Evolutionary conservation across 495 filamentous ascomycete genomes (phyloP).

Genomic region (Delitschia confertaspora): DNA sequence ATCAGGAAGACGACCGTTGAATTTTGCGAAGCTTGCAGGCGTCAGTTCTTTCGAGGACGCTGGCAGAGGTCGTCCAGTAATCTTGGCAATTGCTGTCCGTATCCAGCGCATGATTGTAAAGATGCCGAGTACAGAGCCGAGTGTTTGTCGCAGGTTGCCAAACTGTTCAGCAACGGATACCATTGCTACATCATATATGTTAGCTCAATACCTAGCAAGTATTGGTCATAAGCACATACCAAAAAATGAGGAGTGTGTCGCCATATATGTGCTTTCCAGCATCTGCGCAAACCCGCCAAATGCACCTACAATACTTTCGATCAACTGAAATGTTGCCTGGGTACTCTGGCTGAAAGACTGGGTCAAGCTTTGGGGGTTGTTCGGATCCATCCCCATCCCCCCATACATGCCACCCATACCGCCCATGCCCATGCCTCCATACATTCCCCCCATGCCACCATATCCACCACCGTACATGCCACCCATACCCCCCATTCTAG

Average conservation of each 20-base stretch:
- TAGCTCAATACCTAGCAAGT: constrained; percentile 4
- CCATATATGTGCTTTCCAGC: constrained; percentile 99
- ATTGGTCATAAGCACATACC: no score
- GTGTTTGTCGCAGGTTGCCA: constrained; percentile 81
- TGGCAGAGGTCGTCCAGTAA: constrained; percentile 88
- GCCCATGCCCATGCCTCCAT: constrained; percentile 46
- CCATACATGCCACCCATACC: constrained; percentile 42
- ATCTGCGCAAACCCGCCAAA: constrained; percentile 98
- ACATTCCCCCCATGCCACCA: constrained; percentile 25
- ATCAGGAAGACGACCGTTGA: constrained; percentile 61
- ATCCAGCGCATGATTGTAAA: constrained; percentile 94
- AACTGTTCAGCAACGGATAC: constrained; percentile 97
- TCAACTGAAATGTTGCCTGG: constrained; percentile 96
- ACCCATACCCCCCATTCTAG: constrained; percentile 36
- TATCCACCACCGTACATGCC: constrained; percentile 38
- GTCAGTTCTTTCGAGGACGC: constrained; percentile 79
- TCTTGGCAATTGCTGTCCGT: constrained; percentile 76
- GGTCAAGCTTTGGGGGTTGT: constrained; percentile 87
- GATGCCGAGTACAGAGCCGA: constrained; percentile 89
- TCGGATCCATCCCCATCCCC: constrained; percentile 54
- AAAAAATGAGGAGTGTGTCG: constrained; percentile 98
- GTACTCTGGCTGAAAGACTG: constrained; percentile 86
- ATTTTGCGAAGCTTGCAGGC: constrained; percentile 79
- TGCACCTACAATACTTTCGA: constrained; percentile 96
- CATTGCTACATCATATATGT: constrained; percentile 66